These are phyloP conservation scores for Erythrophleum fordii DNA, from an alignment of 306 rosid genomes.

Conservation along the genomic window DNA sequence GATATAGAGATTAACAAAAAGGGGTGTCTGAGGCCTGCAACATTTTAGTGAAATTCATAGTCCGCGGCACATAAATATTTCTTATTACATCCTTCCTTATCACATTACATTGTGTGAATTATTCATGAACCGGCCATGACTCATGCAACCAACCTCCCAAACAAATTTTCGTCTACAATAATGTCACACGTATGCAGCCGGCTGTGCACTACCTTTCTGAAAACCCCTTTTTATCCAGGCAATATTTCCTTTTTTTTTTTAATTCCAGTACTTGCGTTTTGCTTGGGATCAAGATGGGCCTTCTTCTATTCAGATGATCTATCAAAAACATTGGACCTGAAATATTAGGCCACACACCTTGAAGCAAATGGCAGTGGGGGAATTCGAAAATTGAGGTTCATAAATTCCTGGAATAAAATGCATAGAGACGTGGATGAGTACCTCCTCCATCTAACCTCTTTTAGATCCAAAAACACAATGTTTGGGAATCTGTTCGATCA, in stretches of 20 bases:
- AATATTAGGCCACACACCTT: too few species aligned
- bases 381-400: neutral
- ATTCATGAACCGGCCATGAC: neutral
- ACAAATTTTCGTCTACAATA: neutral
- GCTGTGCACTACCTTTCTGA: neutral
- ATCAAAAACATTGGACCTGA: neutral
- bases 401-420: neutral
- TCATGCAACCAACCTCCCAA: neutral
- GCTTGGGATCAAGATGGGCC: too few species aligned
- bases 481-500: neutral
- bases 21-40: constrained; percentile 1
- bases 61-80: neutral
- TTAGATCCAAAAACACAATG: neutral
- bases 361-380: neutral
- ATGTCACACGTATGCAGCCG: neutral
- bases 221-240: neutral
- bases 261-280: too few species aligned
- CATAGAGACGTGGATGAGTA: neutral
- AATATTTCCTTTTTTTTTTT: too few species aligned
- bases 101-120: neutral
- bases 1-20: neutral
- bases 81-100: neutral
- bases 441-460: too few species aligned
- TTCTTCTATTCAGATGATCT: neutral
- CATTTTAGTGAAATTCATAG: neutral